phyloP scores from a whole-genome alignment of 1,139 yeast genomes.

The Scheffersomyces lignicola region DNA sequence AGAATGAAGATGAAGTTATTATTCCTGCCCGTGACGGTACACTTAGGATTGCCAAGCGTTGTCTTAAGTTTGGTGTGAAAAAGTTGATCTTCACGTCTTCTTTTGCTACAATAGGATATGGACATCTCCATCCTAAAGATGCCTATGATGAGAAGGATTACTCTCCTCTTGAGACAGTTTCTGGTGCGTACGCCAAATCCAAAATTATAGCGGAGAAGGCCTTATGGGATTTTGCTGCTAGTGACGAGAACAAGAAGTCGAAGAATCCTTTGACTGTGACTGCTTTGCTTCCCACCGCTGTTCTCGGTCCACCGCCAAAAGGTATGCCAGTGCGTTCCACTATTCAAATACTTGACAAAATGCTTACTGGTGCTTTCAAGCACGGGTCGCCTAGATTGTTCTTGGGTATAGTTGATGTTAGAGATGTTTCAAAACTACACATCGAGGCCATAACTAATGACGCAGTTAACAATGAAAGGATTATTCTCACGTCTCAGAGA shows the following conservation, averaged over 20 bases:
- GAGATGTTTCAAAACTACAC: constrained; percentile 41
- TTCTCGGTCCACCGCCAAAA: background rate
- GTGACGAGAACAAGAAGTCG: background rate
- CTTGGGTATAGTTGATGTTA: constrained; percentile 33
- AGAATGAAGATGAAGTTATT: constrained; percentile 9
- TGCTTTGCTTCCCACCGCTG: background rate
- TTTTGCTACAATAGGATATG: constrained; percentile 15
- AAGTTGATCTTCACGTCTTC: constrained; percentile 22
- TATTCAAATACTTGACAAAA: background rate
- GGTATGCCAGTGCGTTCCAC: background rate
- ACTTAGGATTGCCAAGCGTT: constrained; percentile 10
- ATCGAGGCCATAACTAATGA: constrained; percentile 29
- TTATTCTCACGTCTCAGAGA: background rate
- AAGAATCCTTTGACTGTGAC: background rate
- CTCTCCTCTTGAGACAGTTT: background rate
- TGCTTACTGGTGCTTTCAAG: background rate
- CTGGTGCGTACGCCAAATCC: constrained; percentile 32
- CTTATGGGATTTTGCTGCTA: constrained; percentile 52
- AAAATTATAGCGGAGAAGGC: constrained; percentile 39
- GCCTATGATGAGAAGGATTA: constrained; percentile 1
- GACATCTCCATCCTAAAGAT: background rate
- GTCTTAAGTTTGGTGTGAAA: constrained; percentile 16
- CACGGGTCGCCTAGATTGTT: background rate
- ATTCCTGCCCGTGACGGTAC: constrained; percentile 15
- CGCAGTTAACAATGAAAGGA: constrained; percentile 7